Evolutionary conservation across 345 rosid genomes (phyloP), one percentile per base, ranked within the genome.

Genomic region (Trapa incisa): DNA sequence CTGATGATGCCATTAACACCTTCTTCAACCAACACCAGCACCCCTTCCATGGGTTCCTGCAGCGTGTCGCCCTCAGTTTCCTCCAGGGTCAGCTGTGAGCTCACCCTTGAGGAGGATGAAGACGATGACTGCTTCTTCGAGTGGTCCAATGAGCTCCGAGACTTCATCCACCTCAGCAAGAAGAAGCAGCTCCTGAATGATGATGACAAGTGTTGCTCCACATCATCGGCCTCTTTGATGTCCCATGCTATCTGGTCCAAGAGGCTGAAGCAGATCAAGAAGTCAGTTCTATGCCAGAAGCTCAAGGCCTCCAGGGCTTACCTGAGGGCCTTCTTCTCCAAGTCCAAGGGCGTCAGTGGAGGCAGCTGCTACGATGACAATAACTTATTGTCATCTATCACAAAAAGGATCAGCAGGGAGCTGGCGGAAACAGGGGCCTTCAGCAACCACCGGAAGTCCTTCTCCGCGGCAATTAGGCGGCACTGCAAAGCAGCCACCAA

Each of bases 401-500:
- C 47, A 47, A 47, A 48, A 72, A 74, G 53, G 65, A 69, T 76
- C 22, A 80, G 75, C 15, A 77, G 63, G 54, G 79, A 81, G 68
- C 63, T 70, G 68, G 61, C 35, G 16, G 81, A 69, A 65, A 64
- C 22, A 47, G 82, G 78, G 57, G 71, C 70, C 68, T 77, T 48
- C 22, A 62, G 67, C 56, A 68, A 65, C 57, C 94, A 87, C 47
- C 85, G 99, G 38, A 89, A 85, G 79, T 91, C 97, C 0, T 94
- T 89, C 76, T 89, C 99, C 13, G 95, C 95, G 10, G 95, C 80
- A 32, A 82, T 91, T 68, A 91, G 81, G 42, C 69, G 86, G 69
- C 88, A 84, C 73, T 82, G 84, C 16, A 65, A 71, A 29, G 56
- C 29, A 22, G 29, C 29, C 29, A 22, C 75, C 11, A 89, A 83